A percentile compares a stretch with the other conserved stretches of the same genome.
phyloP scores from a whole-genome alignment of 129 eudicot genomes.

The Mikania micrantha region DNA sequence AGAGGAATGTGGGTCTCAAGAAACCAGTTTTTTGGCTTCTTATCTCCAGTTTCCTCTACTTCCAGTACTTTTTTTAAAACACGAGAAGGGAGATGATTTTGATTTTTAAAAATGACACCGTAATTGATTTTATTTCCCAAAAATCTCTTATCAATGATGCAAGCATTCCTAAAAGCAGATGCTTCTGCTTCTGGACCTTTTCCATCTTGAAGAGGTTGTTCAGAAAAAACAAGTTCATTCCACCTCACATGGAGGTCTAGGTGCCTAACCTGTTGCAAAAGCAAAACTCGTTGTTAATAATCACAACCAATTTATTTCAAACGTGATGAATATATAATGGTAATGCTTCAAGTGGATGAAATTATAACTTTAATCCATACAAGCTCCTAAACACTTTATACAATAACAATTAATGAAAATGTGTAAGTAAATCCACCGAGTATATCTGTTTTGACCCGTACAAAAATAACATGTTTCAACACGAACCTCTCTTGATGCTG shows the following conservation, averaged over 20 bases:
- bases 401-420: background rate
- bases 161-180: slow-evolving; percentile 85
- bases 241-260: slow-evolving; percentile 83
- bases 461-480: background rate
- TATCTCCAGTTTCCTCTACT: slow-evolving; percentile 56
- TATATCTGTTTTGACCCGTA: background rate
- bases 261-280: slow-evolving; percentile 65
- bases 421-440: background rate
- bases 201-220: slow-evolving; percentile 59
- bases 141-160: slow-evolving; percentile 52
- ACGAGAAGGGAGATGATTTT: slow-evolving; percentile 88
- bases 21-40: slow-evolving; percentile 72
- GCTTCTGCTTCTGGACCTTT: slow-evolving; percentile 90
- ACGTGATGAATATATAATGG: background rate
- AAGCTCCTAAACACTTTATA: background rate
- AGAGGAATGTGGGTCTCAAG: slow-evolving; percentile 68
- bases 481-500: too few relatives aligned
- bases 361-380: background rate
- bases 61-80: slow-evolving; percentile 65
- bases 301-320: background rate
- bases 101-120: slow-evolving; percentile 72
- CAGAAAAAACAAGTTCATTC: slow-evolving; percentile 86
- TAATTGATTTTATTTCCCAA: slow-evolving; percentile 54
- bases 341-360: background rate
- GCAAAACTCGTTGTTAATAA: background rate